Evolutionary conservation across 169 alveolate species (phyloP), one percentile per base, ranked within the genome.

Genomic region (Plasmodium coatneyi): DNA sequence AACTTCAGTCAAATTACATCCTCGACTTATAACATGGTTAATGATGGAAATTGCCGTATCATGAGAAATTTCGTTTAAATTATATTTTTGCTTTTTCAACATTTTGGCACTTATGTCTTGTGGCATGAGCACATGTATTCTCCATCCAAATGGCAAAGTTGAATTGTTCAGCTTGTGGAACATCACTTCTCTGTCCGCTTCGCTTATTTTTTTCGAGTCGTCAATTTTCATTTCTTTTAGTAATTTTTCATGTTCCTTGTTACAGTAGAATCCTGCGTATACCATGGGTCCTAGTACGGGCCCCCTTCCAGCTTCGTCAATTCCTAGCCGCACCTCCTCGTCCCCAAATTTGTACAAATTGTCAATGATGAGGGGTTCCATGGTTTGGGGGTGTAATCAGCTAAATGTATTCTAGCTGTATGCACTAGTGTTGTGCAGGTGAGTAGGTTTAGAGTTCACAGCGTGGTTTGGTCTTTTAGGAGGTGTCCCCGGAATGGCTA

Each of bases 271-370:
- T 84, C 99, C 97, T 9, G 99, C 99, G 96, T 98, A 99, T 43
- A 99, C 99, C 99, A 99, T 98, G 22, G 99, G 99, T 7, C 99
- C 99, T 74, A 99, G 92, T 14, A 99, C 99, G 25, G 99, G 99
- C 7, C 99, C 99, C 92, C 99, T 94, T 7, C 99, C 99, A 12
- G 99, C 99, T 87, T 99, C 99, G 95, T 99, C 99, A 71, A 99
- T 98, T 56, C 99, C 99, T 92, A 98, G 34, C 71, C 94, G 32
- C 0, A 87, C 82, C 52, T 87, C 94, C 16, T 87, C 94, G 66
- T 87, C 81, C 9, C 90, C 94, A 87, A 87, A 87, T 28, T 87
- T 70, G n/a, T 78, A 71, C 82, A 87, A 43, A 43, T 78, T 87
- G 52, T 87, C 94, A 25, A 87, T 87, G 4, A 87, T 46, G 16